Evolutionary conservation across 176 grass and related monocot species (phyloP), one percentile per base, ranked within the genome.

Genomic region (Aegilops tauschii): DNA sequence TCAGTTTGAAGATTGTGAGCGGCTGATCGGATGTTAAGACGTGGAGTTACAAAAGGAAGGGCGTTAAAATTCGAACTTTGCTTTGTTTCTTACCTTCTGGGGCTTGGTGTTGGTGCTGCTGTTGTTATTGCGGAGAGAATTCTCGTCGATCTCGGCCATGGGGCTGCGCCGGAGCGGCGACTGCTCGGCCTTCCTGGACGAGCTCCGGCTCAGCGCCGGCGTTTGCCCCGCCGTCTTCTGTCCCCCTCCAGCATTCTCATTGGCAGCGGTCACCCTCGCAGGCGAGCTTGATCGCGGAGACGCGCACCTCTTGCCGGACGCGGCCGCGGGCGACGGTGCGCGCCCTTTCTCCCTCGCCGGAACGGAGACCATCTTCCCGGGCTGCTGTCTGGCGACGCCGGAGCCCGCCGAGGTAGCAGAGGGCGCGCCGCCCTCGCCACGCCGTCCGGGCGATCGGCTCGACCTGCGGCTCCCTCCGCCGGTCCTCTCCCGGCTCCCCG

Each of bases 361-460:
- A 7, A 99, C 92, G 13, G 94, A 89, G 58, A 99, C 94, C 92
- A 99, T 93, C 90, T 99, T 99, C 52, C 70, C 89, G 0, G 97
- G 92, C 45, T 91, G 87, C 83, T 90, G 89, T 13, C 74, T 89
- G 21, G 66, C 80, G 2, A n/a, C 44, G 27, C 45, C 12, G 23
- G 65, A 84, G 69, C 71, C 12, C 9, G 83, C 54, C 8, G 61
- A 13, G 3, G 82, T 73, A 47, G 50, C 80, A 58, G 35, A 50
- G 12, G 69, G 31, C 28, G 82, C 65, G 23, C 80, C 79, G 14
- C 84, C 79, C 1, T 96, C 92, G 0, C 62, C 75, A 58, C 90
- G 89, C 31, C 94, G 65, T 0, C 92, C 94, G 0, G 97, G 97
- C 1, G 97, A 99, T 36, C 89, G 79, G 90, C 97, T 99, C 21